Evolutionary conservation across 2,329 filamentous ascomycete genomes (phyloP).

Genomic region (Knufia fluminis): DNA sequence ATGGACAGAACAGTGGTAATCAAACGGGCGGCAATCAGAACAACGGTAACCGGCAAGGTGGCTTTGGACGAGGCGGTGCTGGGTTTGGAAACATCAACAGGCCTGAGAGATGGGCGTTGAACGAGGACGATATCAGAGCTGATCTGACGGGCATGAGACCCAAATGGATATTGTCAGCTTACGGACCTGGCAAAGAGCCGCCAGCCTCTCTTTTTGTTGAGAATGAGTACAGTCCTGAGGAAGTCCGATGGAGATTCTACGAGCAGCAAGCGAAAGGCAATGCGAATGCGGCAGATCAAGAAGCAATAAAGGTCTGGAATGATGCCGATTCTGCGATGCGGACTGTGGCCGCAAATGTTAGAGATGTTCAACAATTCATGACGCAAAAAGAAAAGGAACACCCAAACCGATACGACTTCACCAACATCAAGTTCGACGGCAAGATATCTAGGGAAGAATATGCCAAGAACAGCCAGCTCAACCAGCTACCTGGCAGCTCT

Average conservation of each 20-base stretch:
- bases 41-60: neutral
- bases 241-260: constrained; percentile 67
- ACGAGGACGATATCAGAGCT: constrained; percentile 49
- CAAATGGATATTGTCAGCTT: constrained; percentile 77
- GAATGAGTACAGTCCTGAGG: constrained; percentile 80
- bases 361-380: constrained; percentile 64
- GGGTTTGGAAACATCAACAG: constrained; percentile 4
- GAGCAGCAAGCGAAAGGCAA: constrained; percentile 43
- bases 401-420: constrained; percentile 64
- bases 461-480: constrained; percentile 24
- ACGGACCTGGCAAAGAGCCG: constrained; percentile 66
- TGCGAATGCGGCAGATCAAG: constrained; percentile 41
- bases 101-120: constrained; percentile 36
- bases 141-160: constrained; percentile 64
- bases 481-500: neutral
- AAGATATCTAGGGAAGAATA: constrained; percentile 18
- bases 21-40: constrained; percentile 9
- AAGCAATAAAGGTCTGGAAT: constrained; percentile 48
- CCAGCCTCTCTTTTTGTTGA: constrained; percentile 81
- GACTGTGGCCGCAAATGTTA: constrained; percentile 56
- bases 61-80: neutral
- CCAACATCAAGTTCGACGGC: constrained; percentile 29
- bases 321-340: constrained; percentile 64
- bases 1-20: constrained; percentile 12
- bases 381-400: constrained; percentile 57